Percentiles rank a stretch among this genome's conserved stretches.
phyloP scores from a whole-genome alignment of 1,139 yeast species.

The Suhomyces yuchorum region DNA sequence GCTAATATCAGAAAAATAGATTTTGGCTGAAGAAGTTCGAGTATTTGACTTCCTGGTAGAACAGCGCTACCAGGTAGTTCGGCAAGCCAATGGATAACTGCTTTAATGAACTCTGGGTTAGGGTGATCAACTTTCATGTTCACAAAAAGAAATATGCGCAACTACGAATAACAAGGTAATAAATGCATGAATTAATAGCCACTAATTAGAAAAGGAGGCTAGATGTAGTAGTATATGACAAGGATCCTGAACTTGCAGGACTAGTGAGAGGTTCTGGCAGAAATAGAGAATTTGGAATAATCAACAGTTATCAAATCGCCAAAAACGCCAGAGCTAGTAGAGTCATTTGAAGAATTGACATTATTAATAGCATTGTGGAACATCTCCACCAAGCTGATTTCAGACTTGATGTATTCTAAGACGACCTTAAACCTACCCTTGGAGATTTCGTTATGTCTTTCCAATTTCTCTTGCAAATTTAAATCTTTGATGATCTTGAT shows the following conservation, averaged over 20 bases:
- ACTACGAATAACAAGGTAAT: too few species aligned
- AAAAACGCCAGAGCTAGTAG: constrained; percentile 26
- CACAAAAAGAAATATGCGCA: neutral
- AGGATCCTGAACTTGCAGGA: constrained; percentile 4
- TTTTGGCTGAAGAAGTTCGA: constrained; percentile 20
- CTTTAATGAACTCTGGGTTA: constrained; percentile 15
- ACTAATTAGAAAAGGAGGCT: neutral
- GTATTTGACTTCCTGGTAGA: neutral
- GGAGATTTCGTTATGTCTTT: constrained; percentile 60
- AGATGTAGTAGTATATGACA: neutral
- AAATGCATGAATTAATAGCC: constrained; percentile 2
- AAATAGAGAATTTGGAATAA: constrained; percentile 45
- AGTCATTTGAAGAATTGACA: constrained; percentile 15
- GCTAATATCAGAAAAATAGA: constrained; percentile 18
- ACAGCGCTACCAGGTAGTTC: constrained; percentile 26
- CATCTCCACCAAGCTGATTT: constrained; percentile 32
- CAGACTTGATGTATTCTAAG: constrained; percentile 48
- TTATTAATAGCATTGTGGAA: constrained; percentile 23
- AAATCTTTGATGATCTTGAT: constrained; percentile 38
- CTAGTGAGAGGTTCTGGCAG: constrained; percentile 24
- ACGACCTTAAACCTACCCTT: constrained; percentile 52
- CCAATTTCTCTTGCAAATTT: constrained; percentile 48
- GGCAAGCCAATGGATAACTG: constrained; percentile 30
- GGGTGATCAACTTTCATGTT: neutral
- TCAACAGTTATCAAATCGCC: constrained; percentile 49